These are phyloP conservation scores for Cyclotella atomus DNA, from an alignment of 108 stramenopile genomes.

Conservation along the genomic window DNA sequence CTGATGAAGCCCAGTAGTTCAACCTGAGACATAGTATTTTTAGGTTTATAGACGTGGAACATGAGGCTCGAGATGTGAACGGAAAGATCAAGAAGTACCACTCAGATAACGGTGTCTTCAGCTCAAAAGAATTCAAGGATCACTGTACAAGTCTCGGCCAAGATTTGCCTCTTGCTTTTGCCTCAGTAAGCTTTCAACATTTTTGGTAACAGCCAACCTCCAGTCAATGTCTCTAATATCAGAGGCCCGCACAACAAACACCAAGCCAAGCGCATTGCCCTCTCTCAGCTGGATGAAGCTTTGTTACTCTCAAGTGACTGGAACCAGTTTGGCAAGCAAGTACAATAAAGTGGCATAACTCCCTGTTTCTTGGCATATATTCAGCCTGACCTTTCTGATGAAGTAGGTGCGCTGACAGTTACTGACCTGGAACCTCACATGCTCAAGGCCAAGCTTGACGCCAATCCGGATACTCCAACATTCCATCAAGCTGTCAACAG, in stretches of 20 bases:
- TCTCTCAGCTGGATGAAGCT: background rate
- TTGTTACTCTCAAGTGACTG: background rate
- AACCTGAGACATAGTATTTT: no score
- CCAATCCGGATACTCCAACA: background rate
- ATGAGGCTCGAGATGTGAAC: no score
- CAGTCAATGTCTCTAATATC: background rate
- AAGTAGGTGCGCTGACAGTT: background rate
- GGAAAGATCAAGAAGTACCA: no score
- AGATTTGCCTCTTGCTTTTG: no score
- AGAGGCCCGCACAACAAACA: background rate
- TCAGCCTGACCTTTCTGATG: background rate
- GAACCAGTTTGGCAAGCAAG: background rate
- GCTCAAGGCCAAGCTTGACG: background rate
- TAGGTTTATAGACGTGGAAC: no score
- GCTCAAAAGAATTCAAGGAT: no score
- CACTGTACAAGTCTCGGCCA: no score
- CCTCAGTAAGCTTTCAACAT: no score
- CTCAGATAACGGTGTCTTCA: no score
- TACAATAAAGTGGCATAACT: background rate
- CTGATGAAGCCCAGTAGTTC: no score
- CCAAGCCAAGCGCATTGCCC: no score
- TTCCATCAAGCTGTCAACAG: slow-evolving; percentile 31
- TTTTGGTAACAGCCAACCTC: no score
- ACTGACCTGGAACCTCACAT: background rate
- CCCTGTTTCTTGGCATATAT: background rate